Percentiles rank a stretch among this genome's conserved stretches.
Evolutionary conservation across 768 basidiomycete species (phyloP).

Genomic region (Sistotremastrum niveocremeum): DNA sequence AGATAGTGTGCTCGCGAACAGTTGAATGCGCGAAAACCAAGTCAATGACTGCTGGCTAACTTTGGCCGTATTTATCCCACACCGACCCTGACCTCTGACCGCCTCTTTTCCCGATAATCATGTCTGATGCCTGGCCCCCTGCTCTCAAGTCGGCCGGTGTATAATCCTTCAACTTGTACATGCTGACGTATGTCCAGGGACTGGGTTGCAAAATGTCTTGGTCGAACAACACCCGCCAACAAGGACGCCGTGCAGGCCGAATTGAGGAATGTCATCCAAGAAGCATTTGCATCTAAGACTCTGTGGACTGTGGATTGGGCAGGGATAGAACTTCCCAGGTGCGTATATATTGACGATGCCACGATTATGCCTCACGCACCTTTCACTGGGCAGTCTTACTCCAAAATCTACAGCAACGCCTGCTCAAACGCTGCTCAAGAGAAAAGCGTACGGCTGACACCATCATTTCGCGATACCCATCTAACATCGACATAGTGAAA

Average conservation of each 20-base stretch:
- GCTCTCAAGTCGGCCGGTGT: conserved; percentile 47
- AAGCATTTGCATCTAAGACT: conserved; percentile 71
- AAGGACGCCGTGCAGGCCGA: conserved; percentile 82
- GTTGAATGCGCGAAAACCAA: background rate
- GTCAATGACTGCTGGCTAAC: background rate
- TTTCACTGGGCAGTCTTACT: conserved; percentile 30
- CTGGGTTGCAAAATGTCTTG: conserved; percentile 90
- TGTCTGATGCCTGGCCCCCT: conserved; percentile 65
- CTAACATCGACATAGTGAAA: conserved; percentile 22
- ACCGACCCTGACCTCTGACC: too few species aligned
- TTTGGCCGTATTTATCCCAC: background rate
- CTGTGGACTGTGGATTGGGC: conserved; percentile 94
- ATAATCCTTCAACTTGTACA: too few species aligned
- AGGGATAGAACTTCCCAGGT: conserved; percentile 81
- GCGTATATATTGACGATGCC: conserved; percentile 6
- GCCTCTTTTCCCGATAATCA: background rate
- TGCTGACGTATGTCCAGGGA: conserved; percentile 36
- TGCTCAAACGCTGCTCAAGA: conserved; percentile 41
- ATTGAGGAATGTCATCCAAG: conserved; percentile 92
- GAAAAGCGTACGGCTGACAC: conserved; percentile 43
- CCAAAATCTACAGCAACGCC: conserved; percentile 40
- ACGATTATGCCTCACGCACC: background rate
- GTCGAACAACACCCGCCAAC: conserved; percentile 83
- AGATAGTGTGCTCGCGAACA: background rate
- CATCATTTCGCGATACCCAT: background rate